phyloP scores from a whole-genome alignment of 148 eudicot genomes.

The Rhododendron vialii region DNA sequence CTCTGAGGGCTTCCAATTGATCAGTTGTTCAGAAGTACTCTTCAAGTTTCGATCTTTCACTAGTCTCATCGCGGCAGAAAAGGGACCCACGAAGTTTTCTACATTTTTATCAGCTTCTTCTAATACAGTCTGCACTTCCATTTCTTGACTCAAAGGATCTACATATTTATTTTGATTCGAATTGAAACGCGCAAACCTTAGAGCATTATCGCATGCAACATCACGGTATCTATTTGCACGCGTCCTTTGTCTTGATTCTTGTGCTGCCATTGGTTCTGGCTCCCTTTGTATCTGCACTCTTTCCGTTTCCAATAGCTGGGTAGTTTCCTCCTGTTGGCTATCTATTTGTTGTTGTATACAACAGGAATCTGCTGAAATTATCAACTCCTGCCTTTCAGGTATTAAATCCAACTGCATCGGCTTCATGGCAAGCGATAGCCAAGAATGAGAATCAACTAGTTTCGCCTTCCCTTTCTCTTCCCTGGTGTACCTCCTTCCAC shows the following conservation, averaged over 20 bases:
- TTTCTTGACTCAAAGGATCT: conserved; percentile 6
- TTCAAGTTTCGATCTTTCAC: conserved; percentile 11
- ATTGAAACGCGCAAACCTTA: conserved; percentile 13
- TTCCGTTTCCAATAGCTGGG: neutral
- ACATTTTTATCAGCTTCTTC: neutral
- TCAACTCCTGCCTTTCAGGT: neutral
- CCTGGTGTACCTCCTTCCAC: conserved; percentile 15
- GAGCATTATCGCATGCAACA: neutral
- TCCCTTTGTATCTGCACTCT: neutral
- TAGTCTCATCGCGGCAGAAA: conserved; percentile 12
- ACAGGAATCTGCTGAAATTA: neutral
- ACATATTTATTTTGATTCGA: neutral
- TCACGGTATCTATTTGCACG: neutral
- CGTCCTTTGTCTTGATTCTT: neutral
- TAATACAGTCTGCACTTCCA: neutral
- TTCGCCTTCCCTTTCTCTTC: conserved; percentile 29
- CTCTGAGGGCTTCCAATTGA: conserved; percentile 22
- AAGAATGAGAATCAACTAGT: conserved; percentile 16
- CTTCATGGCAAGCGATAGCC: conserved; percentile 16
- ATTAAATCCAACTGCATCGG: neutral
- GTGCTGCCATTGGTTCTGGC: neutral
- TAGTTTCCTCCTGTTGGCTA: neutral
- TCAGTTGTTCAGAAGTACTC: conserved; percentile 6
- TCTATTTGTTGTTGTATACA: neutral
- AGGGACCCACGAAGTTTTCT: conserved; percentile 13